Evolutionary conservation across 495 filamentous ascomycete species (phyloP), one percentile per base, ranked within the genome.

Genomic region (Penicillium manginii): DNA sequence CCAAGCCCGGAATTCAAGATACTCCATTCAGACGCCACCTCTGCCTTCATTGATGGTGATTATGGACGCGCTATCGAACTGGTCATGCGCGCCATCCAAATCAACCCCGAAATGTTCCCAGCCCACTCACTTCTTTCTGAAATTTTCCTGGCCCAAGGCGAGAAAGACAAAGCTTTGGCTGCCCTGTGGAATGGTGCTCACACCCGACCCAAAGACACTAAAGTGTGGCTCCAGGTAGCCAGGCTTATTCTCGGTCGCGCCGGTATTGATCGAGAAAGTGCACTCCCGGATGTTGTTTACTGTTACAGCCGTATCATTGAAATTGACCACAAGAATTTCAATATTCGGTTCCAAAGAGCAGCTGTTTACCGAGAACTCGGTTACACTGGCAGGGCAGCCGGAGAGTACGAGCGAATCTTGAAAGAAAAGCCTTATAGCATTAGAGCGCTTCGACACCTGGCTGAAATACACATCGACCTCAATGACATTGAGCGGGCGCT

Each of bases 21-120:
- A 47, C 73, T 89, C 46, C 81, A 92, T 59, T 84, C 81, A n/a
- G 73, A 85, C 64, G 91, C 91, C 7, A 88, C 84, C 23, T 81
- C 85, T 26, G 84, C 87, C 2, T 93, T 88, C 68, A 83, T 91
- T 59, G 78, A 84, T 52, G 79, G 81, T 11, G 79, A 89, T 45
- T 86, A 87, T 66, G 84, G 86, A 26, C 75, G 80, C 35, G 88
- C 91, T 11, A 78, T 84, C 31, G 75, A 84, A 2, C 76, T 83
- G 45, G 83, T 88, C 11, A 76, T 80, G 48, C 83, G 86, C 65
- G 89, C 92, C 11, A 86, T 96, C 52, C 83, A 89, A 55, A 81
- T 87, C 63, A 96, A 96, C 66, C 89, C 90, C 14, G 92, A 96
- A 68, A 90, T 92, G 54, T 88, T 89, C 59, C 79, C 84, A 19